Evolutionary conservation across 768 basidiomycete genomes (phyloP).

Genomic region (Pisolithus orientalis): DNA sequence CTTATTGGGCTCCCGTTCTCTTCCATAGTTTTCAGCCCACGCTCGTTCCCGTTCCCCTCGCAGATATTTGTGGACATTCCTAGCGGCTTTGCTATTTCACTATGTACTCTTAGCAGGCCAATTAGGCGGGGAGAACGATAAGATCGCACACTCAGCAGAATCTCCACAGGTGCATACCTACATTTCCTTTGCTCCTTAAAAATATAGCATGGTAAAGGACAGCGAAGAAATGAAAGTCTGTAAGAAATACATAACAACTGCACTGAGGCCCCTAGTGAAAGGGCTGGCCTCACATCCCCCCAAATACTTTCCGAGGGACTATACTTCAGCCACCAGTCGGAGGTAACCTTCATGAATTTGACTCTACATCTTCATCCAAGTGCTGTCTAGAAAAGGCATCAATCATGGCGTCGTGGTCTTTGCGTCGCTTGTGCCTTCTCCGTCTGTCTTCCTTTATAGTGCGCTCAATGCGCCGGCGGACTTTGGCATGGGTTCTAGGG

Average conservation of each 20-base stretch:
- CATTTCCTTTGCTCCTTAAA: background rate
- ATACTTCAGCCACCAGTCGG: slow-evolving; percentile 2
- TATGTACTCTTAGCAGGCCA: no score
- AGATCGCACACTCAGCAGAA: background rate
- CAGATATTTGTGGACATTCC: no score
- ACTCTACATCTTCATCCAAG: slow-evolving; percentile 26
- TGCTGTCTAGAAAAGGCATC: slow-evolving; percentile 64
- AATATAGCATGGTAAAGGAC: slow-evolving; percentile 4
- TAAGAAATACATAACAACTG: slow-evolving; percentile 16
- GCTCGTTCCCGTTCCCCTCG: no score
- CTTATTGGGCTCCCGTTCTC: no score
- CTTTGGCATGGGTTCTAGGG: slow-evolving; percentile 57
- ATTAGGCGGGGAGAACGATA: no score
- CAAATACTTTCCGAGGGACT: background rate
- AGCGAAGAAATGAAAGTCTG: slow-evolving; percentile 13
- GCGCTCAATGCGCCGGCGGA: slow-evolving; percentile 67
- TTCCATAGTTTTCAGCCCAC: no score
- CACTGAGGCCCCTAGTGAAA: background rate
- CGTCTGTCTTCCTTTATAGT: slow-evolving; percentile 83
- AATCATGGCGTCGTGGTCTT: slow-evolving; percentile 78
- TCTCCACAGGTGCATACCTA: background rate
- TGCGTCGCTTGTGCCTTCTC: slow-evolving; percentile 72
- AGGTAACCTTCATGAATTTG: slow-evolving; percentile 15
- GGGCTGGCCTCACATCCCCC: background rate
- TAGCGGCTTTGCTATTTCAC: no score